Conservation (phyloP, 140 eudicot species). For the Cichorium intybus region DNA sequence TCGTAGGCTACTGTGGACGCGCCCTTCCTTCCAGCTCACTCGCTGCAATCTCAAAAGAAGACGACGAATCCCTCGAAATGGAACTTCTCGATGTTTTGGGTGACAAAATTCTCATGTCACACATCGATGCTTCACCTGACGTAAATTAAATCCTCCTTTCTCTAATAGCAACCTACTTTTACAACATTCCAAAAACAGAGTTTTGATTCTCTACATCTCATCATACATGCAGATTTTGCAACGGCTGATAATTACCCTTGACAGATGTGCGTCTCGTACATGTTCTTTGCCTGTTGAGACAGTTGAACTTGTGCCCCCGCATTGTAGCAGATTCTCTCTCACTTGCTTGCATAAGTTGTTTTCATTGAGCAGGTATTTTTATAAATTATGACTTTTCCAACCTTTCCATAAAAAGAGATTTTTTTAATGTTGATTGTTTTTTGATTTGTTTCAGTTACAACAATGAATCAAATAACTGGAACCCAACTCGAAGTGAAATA, state of each 20-base stretch:
- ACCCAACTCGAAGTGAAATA: slow-evolving; percentile 54
- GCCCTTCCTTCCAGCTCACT: slow-evolving; percentile 73
- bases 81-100: slow-evolving; percentile 71
- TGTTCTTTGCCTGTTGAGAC: slow-evolving; percentile 92
- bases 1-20: slow-evolving; percentile 97
- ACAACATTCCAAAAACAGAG: too few species aligned
- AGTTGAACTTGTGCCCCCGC: slow-evolving; percentile 92
- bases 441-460: slow-evolving; percentile 43
- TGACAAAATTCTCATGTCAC: slow-evolving; percentile 74
- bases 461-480: slow-evolving; percentile 54
- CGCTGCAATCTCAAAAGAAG: slow-evolving; percentile 55
- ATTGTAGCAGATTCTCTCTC: slow-evolving; percentile 95
- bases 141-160: slow-evolving; percentile 40
- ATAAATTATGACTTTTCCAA: background rate
- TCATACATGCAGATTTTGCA: slow-evolving; percentile 57
- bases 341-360: slow-evolving; percentile 89
- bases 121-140: slow-evolving; percentile 73
- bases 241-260: slow-evolving; percentile 76
- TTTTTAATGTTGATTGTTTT: too few species aligned
- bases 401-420: too few species aligned
- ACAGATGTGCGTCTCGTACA: slow-evolving; percentile 98
- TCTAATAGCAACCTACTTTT: too few species aligned
- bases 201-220: background rate
- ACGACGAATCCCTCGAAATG: slow-evolving; percentile 87
- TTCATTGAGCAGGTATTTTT: slow-evolving; percentile 74